Conservation (phyloP, 768 basidiomycete species). For the Rhizopogon sp. region DNA sequence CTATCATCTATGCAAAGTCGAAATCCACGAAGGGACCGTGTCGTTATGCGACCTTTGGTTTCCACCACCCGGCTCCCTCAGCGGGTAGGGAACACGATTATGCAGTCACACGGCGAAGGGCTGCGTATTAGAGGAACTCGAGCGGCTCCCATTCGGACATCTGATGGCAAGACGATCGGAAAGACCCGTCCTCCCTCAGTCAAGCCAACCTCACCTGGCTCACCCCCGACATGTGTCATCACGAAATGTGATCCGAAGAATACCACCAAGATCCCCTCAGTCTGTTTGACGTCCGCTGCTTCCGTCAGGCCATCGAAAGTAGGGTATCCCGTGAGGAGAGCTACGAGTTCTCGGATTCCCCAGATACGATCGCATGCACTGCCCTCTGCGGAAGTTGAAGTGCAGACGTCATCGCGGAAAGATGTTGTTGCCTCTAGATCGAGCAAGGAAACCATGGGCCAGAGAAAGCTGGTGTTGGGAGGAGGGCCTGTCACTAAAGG, state of each 20-base stretch:
- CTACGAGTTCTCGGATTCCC: not conserved
- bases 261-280: not conserved
- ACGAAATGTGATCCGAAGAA: not conserved
- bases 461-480: slow-evolving; percentile 1
- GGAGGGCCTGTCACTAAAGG: not conserved
- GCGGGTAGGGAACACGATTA: not conserved
- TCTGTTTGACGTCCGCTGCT: not conserved
- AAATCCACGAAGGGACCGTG: too few relatives aligned
- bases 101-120: not conserved
- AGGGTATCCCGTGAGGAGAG: not conserved
- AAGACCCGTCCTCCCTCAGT: not conserved
- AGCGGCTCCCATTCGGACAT: slow-evolving; percentile 25
- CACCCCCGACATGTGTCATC: not conserved
- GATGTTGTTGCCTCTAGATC: not conserved
- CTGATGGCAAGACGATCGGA: too few relatives aligned
- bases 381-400: not conserved
- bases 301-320: not conserved
- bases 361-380: not conserved
- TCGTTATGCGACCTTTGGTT: not conserved
- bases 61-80: slow-evolving; percentile 1
- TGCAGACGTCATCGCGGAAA: not conserved
- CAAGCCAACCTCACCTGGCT: not conserved
- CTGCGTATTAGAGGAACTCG: slow-evolving; percentile 17
- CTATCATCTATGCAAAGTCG: not conserved
- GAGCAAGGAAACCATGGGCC: not conserved